phyloP scores from a whole-genome alignment of 1,139 yeast species.

The Geotrichum australiense region DNA sequence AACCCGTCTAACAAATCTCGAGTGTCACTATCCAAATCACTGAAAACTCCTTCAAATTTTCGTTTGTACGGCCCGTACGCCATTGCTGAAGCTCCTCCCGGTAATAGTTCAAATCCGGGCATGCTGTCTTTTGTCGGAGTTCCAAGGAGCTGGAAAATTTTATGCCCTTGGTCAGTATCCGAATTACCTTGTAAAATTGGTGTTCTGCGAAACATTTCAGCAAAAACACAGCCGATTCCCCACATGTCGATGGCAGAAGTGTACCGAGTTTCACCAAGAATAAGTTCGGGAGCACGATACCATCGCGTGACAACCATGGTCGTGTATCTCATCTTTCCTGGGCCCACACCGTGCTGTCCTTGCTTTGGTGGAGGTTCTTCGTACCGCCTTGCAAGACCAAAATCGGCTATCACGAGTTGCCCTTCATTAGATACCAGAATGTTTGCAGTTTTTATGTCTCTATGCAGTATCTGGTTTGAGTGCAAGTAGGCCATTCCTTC shows the following conservation, averaged over 20 bases:
- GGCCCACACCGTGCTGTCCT: conserved; percentile 52
- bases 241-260: conserved; percentile 95
- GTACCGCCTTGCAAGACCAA: conserved; percentile 81
- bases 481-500: conserved; percentile 81
- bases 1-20: conserved; percentile 30
- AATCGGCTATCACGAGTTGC: conserved; percentile 79
- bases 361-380: conserved; percentile 61
- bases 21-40: conserved; percentile 25
- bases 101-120: conserved; percentile 60
- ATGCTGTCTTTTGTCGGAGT: conserved; percentile 60
- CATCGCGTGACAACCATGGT: conserved; percentile 92
- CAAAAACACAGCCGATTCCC: conserved; percentile 97
- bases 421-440: conserved; percentile 74
- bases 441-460: conserved; percentile 95
- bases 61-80: conserved; percentile 43
- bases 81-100: conserved; percentile 43
- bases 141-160: conserved; percentile 75
- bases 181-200: conserved; percentile 84
- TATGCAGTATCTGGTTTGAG: conserved; percentile 55
- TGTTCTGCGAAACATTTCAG: conserved; percentile 71
- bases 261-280: conserved; percentile 76
- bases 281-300: conserved; percentile 93
- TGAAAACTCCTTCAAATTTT: conserved; percentile 47
- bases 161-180: conserved; percentile 85
- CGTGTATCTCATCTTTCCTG: conserved; percentile 60